Conservation (phyloP, 495 filamentous ascomycete species). For the Xylaria palmicola region DNA sequence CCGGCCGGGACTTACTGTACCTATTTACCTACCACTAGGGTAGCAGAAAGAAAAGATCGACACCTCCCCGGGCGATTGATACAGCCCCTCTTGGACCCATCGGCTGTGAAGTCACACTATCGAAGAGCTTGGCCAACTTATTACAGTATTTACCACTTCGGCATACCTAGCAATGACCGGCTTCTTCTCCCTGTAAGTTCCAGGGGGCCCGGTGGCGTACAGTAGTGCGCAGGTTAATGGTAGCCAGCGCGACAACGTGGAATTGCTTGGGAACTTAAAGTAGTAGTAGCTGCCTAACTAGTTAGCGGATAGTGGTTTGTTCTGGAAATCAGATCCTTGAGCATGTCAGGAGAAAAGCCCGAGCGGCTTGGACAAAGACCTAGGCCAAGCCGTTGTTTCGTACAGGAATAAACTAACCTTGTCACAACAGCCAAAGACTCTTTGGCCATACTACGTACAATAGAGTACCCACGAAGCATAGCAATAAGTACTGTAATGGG, state of each 20-base stretch:
- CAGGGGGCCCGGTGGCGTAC: background rate
- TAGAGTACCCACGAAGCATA: too few relatives aligned
- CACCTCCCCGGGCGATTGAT: background rate
- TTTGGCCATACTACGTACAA: too few relatives aligned
- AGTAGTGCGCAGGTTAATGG: background rate
- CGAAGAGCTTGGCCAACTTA: background rate
- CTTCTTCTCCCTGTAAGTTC: background rate
- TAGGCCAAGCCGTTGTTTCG: background rate
- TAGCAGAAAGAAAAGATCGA: background rate
- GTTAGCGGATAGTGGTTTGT: background rate
- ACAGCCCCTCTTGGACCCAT: background rate
- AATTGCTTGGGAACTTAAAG: too few relatives aligned
- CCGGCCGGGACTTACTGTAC: too few relatives aligned
- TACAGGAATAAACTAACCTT: too few relatives aligned
- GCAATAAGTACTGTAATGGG: too few relatives aligned
- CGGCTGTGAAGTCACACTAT: background rate
- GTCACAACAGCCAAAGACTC: too few relatives aligned
- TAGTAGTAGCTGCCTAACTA: background rate
- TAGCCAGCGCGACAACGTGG: background rate
- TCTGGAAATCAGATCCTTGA: background rate
- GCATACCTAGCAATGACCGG: background rate
- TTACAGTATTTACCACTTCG: background rate
- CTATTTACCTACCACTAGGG: background rate
- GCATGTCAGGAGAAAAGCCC: background rate
- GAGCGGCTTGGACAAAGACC: background rate